Conservation (phyloP, 2,329 filamentous ascomycete species). For the Talaromyces amestolkiae region DNA sequence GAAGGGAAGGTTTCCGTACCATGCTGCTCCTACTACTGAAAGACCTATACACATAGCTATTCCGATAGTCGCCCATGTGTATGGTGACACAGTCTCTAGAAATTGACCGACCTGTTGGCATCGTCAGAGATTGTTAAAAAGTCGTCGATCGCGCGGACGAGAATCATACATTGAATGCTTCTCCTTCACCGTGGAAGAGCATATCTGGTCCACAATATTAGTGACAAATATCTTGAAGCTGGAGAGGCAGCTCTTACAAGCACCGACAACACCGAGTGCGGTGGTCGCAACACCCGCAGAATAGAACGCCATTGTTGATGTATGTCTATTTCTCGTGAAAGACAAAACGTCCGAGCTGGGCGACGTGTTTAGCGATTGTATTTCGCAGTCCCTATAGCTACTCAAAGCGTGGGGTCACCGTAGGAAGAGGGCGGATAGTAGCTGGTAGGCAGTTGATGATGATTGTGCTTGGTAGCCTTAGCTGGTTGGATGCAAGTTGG, state of each 20-base stretch:
- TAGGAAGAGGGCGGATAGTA: conserved; percentile 2
- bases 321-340: neutral
- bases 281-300: conserved; percentile 65
- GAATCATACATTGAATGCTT: conserved; percentile 80
- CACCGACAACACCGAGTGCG: conserved; percentile 69
- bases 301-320: conserved; percentile 68
- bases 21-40: conserved; percentile 95
- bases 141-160: neutral
- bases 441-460: neutral
- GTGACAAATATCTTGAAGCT: conserved; percentile 20
- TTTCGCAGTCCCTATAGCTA: neutral
- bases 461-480: neutral
- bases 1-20: conserved; percentile 56
- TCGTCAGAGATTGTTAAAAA: conserved; percentile 20
- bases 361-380: neutral
- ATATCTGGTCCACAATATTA: conserved; percentile 64
- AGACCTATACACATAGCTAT: conserved; percentile 93
- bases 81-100: conserved; percentile 89
- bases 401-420: conserved; percentile 4
- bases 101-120: conserved; percentile 75
- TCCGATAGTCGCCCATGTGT: conserved; percentile 86
- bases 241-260: conserved; percentile 59
- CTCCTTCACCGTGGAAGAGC: conserved; percentile 95
- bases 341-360: neutral
- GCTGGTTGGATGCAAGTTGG: neutral